Conservation (phyloP, 2,329 filamentous ascomycete species). For the Trichoderma gracile region DNA sequence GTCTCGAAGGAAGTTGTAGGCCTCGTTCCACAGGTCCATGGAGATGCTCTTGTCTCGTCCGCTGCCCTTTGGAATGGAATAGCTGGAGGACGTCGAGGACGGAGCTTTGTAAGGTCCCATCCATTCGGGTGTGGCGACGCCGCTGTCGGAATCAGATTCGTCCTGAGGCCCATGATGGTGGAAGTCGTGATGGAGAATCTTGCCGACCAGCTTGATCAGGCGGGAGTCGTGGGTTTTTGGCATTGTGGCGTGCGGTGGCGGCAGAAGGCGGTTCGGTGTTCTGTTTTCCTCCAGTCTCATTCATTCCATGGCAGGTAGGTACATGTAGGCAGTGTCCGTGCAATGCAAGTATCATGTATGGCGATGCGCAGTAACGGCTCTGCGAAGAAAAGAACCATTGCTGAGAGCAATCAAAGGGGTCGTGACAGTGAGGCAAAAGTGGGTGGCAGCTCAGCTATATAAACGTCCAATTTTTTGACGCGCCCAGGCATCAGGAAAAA, state of each 20-base stretch:
- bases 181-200: slow-evolving; percentile 19
- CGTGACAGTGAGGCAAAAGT: background rate
- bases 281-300: too few species aligned
- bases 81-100: background rate
- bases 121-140: slow-evolving; percentile 18
- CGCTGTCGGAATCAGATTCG: slow-evolving; percentile 19
- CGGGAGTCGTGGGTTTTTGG: slow-evolving; percentile 19
- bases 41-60: slow-evolving; percentile 24
- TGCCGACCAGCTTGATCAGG: slow-evolving; percentile 21
- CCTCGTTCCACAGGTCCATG: slow-evolving; percentile 40
- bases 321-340: too few species aligned
- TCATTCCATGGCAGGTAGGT: too few species aligned
- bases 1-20: slow-evolving; percentile 39
- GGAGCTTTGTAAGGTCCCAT: background rate
- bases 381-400: background rate
- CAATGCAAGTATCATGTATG: background rate
- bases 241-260: background rate
- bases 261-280: background rate
- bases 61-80: background rate
- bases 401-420: background rate
- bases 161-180: background rate
- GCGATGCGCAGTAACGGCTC: background rate
- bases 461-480: background rate
- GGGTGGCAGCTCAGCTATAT: slow-evolving; percentile 4
- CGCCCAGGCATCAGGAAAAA: background rate